Conservation (phyloP, 768 basidiomycete species). For the Podaxis sp. region DNA sequence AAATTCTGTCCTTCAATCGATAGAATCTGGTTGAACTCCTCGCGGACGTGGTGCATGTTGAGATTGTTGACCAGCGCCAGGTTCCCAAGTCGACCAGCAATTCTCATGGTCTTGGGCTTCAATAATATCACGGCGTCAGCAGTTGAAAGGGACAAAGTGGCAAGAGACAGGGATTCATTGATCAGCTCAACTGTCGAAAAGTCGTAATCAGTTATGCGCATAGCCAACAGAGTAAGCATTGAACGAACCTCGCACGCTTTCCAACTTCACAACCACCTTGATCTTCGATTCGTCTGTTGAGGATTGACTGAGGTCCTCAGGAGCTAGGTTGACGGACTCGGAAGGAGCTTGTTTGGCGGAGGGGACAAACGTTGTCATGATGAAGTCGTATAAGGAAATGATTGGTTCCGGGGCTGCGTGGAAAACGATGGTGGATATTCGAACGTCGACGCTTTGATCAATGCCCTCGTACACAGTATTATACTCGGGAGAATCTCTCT, state of each 20-base stretch:
- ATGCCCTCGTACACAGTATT: conserved; percentile 74
- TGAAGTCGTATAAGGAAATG: conserved; percentile 88
- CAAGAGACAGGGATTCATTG: conserved; percentile 66
- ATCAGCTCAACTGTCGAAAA: conserved; percentile 66
- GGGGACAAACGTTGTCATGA: conserved; percentile 95
- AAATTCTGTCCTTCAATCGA: conserved; percentile 95
- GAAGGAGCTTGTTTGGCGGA: background rate
- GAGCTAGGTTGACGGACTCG: background rate
- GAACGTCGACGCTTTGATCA: conserved; percentile 85
- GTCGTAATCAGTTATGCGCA: background rate
- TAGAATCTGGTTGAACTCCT: conserved; percentile 80
- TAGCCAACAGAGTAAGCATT: background rate
- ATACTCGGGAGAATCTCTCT: conserved; percentile 86
- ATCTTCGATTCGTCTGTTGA: conserved; percentile 46
- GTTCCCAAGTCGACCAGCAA: conserved; percentile 81
- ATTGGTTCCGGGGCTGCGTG: conserved; percentile 89
- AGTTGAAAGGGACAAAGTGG: conserved; percentile 86
- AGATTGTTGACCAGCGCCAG: conserved; percentile 80
- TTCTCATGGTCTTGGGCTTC: conserved; percentile 65
- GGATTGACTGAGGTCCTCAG: background rate
- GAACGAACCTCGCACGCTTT: conserved; percentile 71
- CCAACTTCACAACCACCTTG: conserved; percentile 78
- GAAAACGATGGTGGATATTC: conserved; percentile 88
- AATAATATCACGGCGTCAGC: conserved; percentile 83
- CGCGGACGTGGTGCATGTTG: conserved; percentile 42